phyloP scores from a whole-genome alignment of 2,329 filamentous ascomycete genomes.

The Aspergillus arachidicola region DNA sequence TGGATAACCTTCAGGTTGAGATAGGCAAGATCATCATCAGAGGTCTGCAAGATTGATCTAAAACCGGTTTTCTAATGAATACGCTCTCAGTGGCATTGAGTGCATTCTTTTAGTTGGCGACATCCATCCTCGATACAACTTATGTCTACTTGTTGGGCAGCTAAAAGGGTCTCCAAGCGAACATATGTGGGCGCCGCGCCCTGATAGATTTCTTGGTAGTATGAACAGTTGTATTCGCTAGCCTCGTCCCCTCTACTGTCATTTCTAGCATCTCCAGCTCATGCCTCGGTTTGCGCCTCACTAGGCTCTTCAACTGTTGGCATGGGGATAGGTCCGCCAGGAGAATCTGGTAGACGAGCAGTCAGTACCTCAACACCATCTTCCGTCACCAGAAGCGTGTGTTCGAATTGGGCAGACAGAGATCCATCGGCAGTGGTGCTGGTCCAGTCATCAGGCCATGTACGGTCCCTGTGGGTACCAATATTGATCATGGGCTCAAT shows the following conservation, averaged over 20 bases:
- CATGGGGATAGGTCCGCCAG: slow-evolving; percentile 71
- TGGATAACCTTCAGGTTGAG: no score
- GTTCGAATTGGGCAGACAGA: slow-evolving; percentile 91
- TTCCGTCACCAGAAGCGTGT: slow-evolving; percentile 81
- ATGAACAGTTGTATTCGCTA: not conserved
- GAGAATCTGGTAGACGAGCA: slow-evolving; percentile 70
- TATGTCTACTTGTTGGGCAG: no score
- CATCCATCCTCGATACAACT: no score
- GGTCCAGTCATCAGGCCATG: slow-evolving; percentile 99
- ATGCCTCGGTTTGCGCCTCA: slow-evolving; percentile 25
- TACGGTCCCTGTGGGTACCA: slow-evolving; percentile 87
- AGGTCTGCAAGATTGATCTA: no score
- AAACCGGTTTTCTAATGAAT: no score
- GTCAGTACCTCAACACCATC: slow-evolving; percentile 81
- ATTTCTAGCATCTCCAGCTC: not conserved
- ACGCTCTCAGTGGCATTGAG: no score
- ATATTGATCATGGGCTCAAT: slow-evolving; percentile 98
- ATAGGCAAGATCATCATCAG: no score
- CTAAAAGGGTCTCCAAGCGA: no score
- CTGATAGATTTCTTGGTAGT: not conserved
- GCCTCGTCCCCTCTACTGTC: not conserved
- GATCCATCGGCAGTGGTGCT: slow-evolving; percentile 90
- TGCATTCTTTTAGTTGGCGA: no score
- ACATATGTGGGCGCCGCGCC: not conserved
- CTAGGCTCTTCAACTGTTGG: slow-evolving; percentile 37